These are phyloP conservation scores for Fusarium poae DNA, from an alignment of 2,329 filamentous ascomycete genomes.

Conservation along the genomic window DNA sequence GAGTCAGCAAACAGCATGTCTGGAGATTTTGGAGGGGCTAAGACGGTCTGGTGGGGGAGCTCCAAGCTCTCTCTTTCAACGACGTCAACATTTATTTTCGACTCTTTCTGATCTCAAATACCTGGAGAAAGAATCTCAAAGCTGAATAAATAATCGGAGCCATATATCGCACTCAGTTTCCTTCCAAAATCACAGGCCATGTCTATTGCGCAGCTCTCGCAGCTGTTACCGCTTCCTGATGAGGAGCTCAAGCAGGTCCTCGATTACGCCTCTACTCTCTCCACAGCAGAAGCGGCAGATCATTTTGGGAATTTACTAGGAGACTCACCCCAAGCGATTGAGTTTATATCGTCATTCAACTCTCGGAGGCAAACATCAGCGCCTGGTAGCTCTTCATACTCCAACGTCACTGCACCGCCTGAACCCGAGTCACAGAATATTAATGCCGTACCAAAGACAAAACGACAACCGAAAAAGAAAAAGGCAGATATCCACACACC, in stretches of 20 bases:
- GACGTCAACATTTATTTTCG: constrained; percentile 32
- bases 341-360: constrained; percentile 87
- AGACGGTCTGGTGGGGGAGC: constrained; percentile 38
- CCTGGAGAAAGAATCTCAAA: background rate
- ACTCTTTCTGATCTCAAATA: background rate
- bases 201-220: constrained; percentile 77
- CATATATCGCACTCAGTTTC: accelerated
- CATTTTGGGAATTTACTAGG: constrained; percentile 91
- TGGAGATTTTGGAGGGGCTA: constrained; percentile 36
- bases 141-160: background rate
- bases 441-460: constrained; percentile 64
- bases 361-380: constrained; percentile 65
- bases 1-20: constrained; percentile 35
- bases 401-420: constrained; percentile 43
- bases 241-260: constrained; percentile 87
- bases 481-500: constrained; percentile 73
- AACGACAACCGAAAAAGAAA: constrained; percentile 66
- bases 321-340: constrained; percentile 80
- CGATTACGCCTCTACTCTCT: constrained; percentile 81
- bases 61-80: constrained; percentile 38
- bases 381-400: constrained; percentile 35
- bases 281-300: constrained; percentile 81
- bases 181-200: constrained; percentile 51
- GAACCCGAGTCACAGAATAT: constrained; percentile 42
- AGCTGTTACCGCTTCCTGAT: constrained; percentile 86